Evolutionary conservation across 306 rosid species (phyloP), one percentile per base, ranked within the genome.

Genomic region (Quercus berberidifolia): DNA sequence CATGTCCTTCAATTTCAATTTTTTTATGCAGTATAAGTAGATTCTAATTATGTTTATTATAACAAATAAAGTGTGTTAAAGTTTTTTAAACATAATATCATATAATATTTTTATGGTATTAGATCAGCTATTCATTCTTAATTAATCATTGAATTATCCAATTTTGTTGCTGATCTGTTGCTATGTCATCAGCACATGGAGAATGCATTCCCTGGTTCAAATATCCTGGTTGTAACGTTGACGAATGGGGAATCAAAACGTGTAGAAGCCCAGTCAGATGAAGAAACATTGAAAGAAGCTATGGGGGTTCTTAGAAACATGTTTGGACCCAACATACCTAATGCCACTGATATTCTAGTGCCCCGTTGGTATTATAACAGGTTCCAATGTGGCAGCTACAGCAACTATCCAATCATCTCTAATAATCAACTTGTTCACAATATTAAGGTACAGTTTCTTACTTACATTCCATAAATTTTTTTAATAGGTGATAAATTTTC

Each of bases 221-320:
- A 92, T 80, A 89, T 95, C 77, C 81, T 95, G 76, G 99, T 95
- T 5, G 98, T 95, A 84, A 95, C 99, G n/a, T 77, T 92, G 89
- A 95, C 99, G 1, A 95, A 95, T 80, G 98, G 72, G 51, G 98
- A 95, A 85, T 95, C 99, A 9, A 95, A 95, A 89, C 97, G 99
- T 21, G 95, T 95, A 35, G 99, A 95, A 82, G 94, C 92, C 81
- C 99, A 95, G 73, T 55, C 88, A 33, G 94, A 95, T 65, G 70
- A 80, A 38, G 96, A 89, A 71, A 95, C 99, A 21, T 31, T 89
- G 91, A 80, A 82, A 76, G 99, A 95, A 84, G 97, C 94, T 43
- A 95, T 92, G 98, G 94, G 62, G 4, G 97, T 91, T n/a, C 92
- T 95, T 17, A 87, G 86, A 77, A 91, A 91, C 82, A 90, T 95